Evolutionary conservation across 140 eudicot species (phyloP).

Genomic region (Anethum foeniculum): DNA sequence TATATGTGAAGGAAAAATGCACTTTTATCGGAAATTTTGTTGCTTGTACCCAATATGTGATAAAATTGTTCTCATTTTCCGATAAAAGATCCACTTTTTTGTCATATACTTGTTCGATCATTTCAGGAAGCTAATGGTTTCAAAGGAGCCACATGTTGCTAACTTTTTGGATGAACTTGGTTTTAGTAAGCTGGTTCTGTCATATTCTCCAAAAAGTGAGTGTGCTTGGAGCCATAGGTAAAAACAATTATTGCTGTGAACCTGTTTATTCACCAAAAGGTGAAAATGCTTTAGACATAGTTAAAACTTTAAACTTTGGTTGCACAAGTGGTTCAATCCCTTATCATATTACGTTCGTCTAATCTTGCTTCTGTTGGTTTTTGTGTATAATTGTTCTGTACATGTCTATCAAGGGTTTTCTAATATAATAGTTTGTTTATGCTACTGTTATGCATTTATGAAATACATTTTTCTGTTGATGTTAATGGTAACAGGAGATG

Average conservation of each 20-base stretch:
- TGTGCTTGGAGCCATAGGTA: slow-evolving; percentile 95
- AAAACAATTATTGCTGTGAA: slow-evolving; percentile 19
- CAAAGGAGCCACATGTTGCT: slow-evolving; percentile 33
- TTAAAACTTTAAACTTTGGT: not conserved
- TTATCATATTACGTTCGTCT: not conserved
- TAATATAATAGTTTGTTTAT: not conserved
- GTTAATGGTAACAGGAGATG: slow-evolving; percentile 58
- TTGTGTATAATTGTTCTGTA: not conserved
- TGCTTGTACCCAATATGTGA: not conserved
- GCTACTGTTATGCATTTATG: not conserved
- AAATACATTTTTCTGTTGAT: slow-evolving; percentile 11
- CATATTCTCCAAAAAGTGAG: slow-evolving; percentile 88
- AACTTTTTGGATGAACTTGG: slow-evolving; percentile 49
- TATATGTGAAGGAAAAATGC: no score
- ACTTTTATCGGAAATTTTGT: no score
- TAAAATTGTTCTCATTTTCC: not conserved
- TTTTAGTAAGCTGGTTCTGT: slow-evolving; percentile 60
- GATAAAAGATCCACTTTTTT: not conserved
- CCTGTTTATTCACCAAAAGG: not conserved
- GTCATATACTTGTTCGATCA: not conserved
- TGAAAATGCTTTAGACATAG: not conserved
- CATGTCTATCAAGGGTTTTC: not conserved
- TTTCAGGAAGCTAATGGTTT: slow-evolving; percentile 62
- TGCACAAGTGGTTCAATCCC: not conserved
- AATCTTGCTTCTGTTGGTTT: not conserved